Conservation (phyloP, 2,329 filamentous ascomycete genomes). For the Fusarium robinianum region DNA sequence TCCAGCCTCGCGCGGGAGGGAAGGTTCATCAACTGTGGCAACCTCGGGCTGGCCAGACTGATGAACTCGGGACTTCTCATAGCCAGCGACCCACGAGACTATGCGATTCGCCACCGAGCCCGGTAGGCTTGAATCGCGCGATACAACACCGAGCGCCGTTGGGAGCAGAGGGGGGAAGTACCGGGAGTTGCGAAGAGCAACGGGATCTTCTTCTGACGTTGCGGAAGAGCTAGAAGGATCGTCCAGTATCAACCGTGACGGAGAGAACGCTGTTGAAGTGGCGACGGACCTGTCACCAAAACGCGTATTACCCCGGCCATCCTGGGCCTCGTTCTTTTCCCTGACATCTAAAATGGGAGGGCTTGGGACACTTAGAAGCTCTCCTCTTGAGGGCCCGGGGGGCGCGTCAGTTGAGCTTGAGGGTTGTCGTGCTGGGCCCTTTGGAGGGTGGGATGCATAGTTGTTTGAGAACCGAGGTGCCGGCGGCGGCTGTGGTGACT, state of each 20-base stretch:
- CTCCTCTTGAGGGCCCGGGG: too few relatives aligned
- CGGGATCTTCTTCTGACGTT: slow-evolving; percentile 36
- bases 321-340: too few relatives aligned
- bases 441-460: not conserved
- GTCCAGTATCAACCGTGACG: slow-evolving; percentile 28
- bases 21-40: too few relatives aligned
- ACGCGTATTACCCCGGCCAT: too few relatives aligned
- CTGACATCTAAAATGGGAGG: too few relatives aligned
- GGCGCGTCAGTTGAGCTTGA: slow-evolving; percentile 3
- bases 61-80: slow-evolving; percentile 37
- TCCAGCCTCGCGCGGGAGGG: slow-evolving; percentile 37
- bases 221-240: slow-evolving; percentile 29
- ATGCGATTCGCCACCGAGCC: slow-evolving; percentile 41
- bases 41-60: too few relatives aligned
- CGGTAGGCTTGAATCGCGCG: slow-evolving; percentile 33
- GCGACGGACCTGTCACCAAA: slow-evolving; percentile 19
- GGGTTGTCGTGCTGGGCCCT: not conserved
- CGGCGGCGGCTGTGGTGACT: slow-evolving; percentile 11
- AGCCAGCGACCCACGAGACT: slow-evolving; percentile 41
- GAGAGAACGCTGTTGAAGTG: slow-evolving; percentile 32
- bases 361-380: too few relatives aligned
- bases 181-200: slow-evolving; percentile 38
- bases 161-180: slow-evolving; percentile 42
- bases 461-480: not conserved
- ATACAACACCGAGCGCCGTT: slow-evolving; percentile 28